A percentile compares a stretch with the other conserved stretches of the same genome.
These are phyloP conservation scores for Fulvia fulva DNA, from an alignment of 2,329 filamentous ascomycete genomes.

Conservation along the genomic window DNA sequence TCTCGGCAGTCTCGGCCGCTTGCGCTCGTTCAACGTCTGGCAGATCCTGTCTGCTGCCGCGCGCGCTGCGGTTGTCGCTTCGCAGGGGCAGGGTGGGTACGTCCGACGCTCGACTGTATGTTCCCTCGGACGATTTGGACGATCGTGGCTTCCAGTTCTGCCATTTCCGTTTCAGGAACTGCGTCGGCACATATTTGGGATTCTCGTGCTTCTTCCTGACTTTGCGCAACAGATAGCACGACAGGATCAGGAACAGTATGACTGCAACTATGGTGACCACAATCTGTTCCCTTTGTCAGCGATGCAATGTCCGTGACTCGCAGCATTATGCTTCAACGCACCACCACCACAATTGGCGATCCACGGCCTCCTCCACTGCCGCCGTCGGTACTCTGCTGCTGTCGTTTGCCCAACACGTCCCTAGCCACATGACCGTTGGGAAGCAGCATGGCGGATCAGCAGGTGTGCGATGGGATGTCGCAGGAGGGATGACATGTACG, in stretches of 20 bases:
- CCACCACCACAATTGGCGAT: conserved; percentile 1
- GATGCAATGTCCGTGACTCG: background rate
- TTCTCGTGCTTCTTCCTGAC: conserved; percentile 23
- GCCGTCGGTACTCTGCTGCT: background rate
- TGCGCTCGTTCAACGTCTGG: conserved; percentile 25
- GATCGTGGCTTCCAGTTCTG: conserved; percentile 28
- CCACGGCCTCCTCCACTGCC: conserved; percentile 4
- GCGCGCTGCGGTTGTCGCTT: conserved; percentile 23
- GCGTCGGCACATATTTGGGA: conserved; percentile 31
- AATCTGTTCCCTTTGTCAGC: conserved; percentile 10
- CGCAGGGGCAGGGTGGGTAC: conserved; percentile 25
- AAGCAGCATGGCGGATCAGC: conserved; percentile 21
- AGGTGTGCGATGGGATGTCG: conserved; percentile 9
- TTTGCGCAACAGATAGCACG: conserved; percentile 9
- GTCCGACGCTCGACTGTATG: conserved; percentile 27
- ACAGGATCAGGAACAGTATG: conserved; percentile 7
- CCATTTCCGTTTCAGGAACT: conserved; percentile 34
- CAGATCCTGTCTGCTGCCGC: conserved; percentile 21
- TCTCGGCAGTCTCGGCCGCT: conserved; percentile 16
- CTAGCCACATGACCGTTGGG: conserved; percentile 4
- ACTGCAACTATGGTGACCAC: conserved; percentile 11
- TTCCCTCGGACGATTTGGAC: conserved; percentile 23
- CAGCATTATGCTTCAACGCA: conserved; percentile 6
- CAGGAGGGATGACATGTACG: conserved; percentile 11
- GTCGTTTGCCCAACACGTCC: background rate